These are phyloP conservation scores for Magnusiomyces fungicola DNA, from an alignment of 1,139 yeast species.

Conservation along the genomic window DNA sequence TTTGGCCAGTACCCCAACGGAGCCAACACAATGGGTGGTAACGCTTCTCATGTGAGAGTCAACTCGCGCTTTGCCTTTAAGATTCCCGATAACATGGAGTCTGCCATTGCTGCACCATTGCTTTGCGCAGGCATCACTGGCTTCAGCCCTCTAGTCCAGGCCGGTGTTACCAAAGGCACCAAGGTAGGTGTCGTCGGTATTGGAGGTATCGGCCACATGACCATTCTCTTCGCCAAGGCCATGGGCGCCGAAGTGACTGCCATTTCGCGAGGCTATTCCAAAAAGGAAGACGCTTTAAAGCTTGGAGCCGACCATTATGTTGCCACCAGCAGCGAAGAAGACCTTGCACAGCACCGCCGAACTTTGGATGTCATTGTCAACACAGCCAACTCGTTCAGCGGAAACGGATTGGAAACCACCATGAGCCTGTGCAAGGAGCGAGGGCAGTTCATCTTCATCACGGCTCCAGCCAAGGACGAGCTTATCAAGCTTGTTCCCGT, in stretches of 20 bases:
- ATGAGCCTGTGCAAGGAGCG: not conserved
- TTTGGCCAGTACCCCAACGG: slow-evolving; percentile 22
- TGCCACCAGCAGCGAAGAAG: slow-evolving; percentile 33
- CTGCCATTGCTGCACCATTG: slow-evolving; percentile 52
- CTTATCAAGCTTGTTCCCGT: not conserved
- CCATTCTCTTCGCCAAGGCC: slow-evolving; percentile 46
- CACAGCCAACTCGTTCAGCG: slow-evolving; percentile 29
- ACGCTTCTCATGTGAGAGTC: slow-evolving; percentile 49
- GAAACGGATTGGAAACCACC: not conserved
- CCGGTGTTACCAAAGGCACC: slow-evolving; percentile 43
- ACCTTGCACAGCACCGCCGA: slow-evolving; percentile 28
- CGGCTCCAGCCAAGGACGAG: not conserved
- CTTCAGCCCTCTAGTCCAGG: slow-evolving; percentile 47
- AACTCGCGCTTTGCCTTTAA: slow-evolving; percentile 47
- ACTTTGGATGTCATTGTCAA: slow-evolving; percentile 43
- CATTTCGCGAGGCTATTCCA: slow-evolving; percentile 40
- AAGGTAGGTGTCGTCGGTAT: slow-evolving; percentile 48
- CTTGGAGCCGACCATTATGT: slow-evolving; percentile 42
- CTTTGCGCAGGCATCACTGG: slow-evolving; percentile 65
- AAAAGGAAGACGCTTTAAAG: slow-evolving; percentile 39
- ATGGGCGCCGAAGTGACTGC: slow-evolving; percentile 47
- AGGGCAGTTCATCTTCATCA: not conserved
- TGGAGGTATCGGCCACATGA: slow-evolving; percentile 54
- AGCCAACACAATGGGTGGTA: slow-evolving; percentile 48
- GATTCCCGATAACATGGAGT: slow-evolving; percentile 47